These are phyloP conservation scores for Colletotrichum lini DNA, from an alignment of 2,329 filamentous ascomycete species.

Conservation along the genomic window DNA sequence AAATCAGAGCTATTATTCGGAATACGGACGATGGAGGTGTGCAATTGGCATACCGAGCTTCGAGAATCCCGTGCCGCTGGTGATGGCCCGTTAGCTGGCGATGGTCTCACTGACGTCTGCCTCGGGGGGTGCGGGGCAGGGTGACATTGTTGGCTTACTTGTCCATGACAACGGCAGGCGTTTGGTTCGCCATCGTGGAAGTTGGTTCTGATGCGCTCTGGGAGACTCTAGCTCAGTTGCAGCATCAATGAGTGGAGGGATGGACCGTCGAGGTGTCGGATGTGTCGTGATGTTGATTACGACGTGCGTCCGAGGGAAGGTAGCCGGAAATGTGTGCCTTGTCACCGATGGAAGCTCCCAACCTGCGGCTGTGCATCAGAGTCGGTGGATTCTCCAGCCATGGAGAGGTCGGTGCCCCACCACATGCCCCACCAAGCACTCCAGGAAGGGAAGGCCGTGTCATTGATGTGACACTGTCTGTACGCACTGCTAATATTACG, in stretches of 20 bases:
- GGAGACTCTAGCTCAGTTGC: slow-evolving; percentile 30
- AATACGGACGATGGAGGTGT: slow-evolving; percentile 16
- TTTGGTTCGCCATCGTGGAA: slow-evolving; percentile 89
- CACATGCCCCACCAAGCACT: slow-evolving; percentile 35
- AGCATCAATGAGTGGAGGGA: slow-evolving; percentile 35
- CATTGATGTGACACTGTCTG: not conserved
- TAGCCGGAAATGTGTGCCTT: slow-evolving; percentile 43
- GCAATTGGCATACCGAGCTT: slow-evolving; percentile 84
- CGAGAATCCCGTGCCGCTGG: slow-evolving; percentile 98
- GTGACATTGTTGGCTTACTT: slow-evolving; percentile 78
- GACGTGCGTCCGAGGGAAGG: slow-evolving; percentile 43
- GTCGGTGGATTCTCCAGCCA: slow-evolving; percentile 40
- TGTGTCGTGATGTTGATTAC: slow-evolving; percentile 42
- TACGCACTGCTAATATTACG: not conserved
- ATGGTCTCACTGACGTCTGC: slow-evolving; percentile 43
- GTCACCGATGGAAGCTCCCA: slow-evolving; percentile 43
- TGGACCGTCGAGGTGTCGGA: slow-evolving; percentile 22
- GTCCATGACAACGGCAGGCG: slow-evolving; percentile 99
- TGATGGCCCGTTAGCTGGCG: slow-evolving; percentile 46
- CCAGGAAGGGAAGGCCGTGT: slow-evolving; percentile 21
- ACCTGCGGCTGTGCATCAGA: slow-evolving; percentile 43
- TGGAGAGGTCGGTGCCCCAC: slow-evolving; percentile 42
- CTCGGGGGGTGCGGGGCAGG: slow-evolving; percentile 49
- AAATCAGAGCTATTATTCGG: slow-evolving; percentile 47
- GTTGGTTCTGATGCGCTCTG: slow-evolving; percentile 30